These are phyloP conservation scores for Insectozyma bohioensis DNA, from an alignment of 1,139 yeast species.

Conservation along the genomic window DNA sequence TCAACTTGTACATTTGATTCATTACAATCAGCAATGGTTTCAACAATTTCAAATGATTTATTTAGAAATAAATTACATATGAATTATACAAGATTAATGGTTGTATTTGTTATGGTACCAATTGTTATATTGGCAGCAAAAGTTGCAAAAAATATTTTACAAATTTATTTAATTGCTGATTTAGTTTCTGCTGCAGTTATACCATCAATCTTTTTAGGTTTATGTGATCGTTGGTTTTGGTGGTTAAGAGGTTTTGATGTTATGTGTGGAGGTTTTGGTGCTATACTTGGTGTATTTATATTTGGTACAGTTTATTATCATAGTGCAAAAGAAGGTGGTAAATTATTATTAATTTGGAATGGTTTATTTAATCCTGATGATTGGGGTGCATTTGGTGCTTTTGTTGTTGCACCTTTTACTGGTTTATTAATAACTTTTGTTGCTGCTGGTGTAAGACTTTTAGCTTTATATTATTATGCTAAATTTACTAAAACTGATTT, in stretches of 20 bases:
- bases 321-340: constrained; percentile 76
- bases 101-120: constrained; percentile 76
- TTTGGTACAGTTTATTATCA: constrained; percentile 81
- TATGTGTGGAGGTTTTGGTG: constrained; percentile 81
- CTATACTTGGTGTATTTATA: constrained; percentile 73
- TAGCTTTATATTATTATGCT: constrained; percentile 34
- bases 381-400: constrained; percentile 96
- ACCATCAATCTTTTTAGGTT: constrained; percentile 82
- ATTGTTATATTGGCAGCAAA: constrained; percentile 79
- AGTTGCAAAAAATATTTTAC: constrained; percentile 78
- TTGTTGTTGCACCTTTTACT: constrained; percentile 86
- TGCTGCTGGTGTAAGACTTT: constrained; percentile 53
- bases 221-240: constrained; percentile 60
- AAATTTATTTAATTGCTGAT: constrained; percentile 88
- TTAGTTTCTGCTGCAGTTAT: constrained; percentile 82
- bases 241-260: constrained; percentile 80
- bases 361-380: constrained; percentile 77
- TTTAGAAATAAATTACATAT: constrained; percentile 77
- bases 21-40: constrained; percentile 83
- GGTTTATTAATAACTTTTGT: constrained; percentile 61
- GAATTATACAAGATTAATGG: constrained; percentile 68
- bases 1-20: constrained; percentile 92
- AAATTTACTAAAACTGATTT: constrained; percentile 45
- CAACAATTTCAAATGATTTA: constrained; percentile 84
- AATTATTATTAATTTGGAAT: constrained; percentile 64